Base-by-base conservation (phyloP, 371 early-diverging fungal species). In the Apophysomyces sp. region DNA sequence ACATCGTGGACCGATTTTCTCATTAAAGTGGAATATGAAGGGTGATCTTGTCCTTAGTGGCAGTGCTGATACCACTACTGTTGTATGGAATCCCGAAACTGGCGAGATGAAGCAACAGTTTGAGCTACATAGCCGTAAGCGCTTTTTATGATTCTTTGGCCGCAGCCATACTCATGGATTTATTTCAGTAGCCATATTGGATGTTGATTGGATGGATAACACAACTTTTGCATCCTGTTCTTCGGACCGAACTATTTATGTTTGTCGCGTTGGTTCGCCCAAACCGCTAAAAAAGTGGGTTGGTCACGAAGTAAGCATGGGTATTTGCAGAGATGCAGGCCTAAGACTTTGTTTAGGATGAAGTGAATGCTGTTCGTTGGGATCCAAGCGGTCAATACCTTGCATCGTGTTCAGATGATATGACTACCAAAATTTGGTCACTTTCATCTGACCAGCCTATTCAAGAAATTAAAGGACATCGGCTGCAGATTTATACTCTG, bases 141-240 rank as follows among this genome's bases (percentile, higher is more conserved):
- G 30, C 52, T 60, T 56, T 21, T 5, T 21, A 40, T 2, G 27
- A 57, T 34, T 21, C 13, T 12, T 58, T 2, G 15, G 24, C n/a
- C n/a, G 29, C 24, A 9, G 15, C 13, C 40, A 44, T 24, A 41
- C 58, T 24, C 15, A 27, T 36, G 57, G 16, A 41, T 56, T 44
- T 51, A 55, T 63, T 57, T 15, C 40, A 80, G 86, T 78, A 68
- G 88, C 85, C 37, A 94, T 84, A 41, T 76, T 96, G 58, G 96
- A 97, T 74, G 89, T 95, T 4, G 98, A 93, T 69, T 98, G 98
- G 98, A 83, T 86, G 64, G 94, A 96, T 69, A 90, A 94, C 65
- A 74, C 73, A 2, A 96, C 93, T 6, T 95, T 97, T 82, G 96
- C 97, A 1, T 92, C 97, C 0, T 91, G 92, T 60, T 94, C 95